Conservation (phyloP, 2,329 filamentous ascomycete genomes). For the Fusarium mundagurra region DNA sequence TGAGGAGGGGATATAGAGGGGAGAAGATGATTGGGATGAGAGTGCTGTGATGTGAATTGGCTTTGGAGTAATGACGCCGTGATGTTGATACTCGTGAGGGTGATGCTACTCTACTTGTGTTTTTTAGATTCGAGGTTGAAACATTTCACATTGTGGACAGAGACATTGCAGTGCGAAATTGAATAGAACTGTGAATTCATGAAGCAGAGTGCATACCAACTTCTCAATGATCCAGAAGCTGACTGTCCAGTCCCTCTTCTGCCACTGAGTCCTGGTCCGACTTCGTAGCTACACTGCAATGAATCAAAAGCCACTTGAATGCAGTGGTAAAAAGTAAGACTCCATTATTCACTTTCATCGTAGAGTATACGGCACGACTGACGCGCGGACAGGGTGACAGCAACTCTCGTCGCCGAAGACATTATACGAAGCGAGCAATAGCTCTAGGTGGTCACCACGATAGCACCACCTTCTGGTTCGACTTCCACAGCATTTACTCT, state of each 20-base stretch:
- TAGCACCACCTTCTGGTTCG: not conserved
- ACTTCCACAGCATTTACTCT: not conserved
- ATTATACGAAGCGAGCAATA: not conserved
- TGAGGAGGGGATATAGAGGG: not conserved
- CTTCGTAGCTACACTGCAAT: not conserved
- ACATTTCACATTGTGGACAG: not conserved
- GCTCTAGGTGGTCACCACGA: not conserved
- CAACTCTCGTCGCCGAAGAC: not conserved
- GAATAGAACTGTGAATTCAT: not conserved
- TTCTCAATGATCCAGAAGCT: too few species aligned
- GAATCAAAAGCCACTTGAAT: not conserved
- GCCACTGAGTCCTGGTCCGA: accelerated
- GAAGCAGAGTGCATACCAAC: accelerated
- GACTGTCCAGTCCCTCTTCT: not conserved
- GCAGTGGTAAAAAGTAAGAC: accelerated
- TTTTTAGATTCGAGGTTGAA: not conserved
- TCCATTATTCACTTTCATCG: accelerated
- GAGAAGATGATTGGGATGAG: not conserved
- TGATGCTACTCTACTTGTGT: not conserved
- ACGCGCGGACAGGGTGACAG: not conserved
- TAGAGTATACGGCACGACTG: not conserved
- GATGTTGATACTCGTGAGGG: not conserved
- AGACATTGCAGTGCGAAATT: not conserved
- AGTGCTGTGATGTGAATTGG: too few species aligned
- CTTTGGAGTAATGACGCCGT: not conserved